phyloP scores from a whole-genome alignment of 2,329 filamentous ascomycete genomes.

The Arthrinium phaeospermum region DNA sequence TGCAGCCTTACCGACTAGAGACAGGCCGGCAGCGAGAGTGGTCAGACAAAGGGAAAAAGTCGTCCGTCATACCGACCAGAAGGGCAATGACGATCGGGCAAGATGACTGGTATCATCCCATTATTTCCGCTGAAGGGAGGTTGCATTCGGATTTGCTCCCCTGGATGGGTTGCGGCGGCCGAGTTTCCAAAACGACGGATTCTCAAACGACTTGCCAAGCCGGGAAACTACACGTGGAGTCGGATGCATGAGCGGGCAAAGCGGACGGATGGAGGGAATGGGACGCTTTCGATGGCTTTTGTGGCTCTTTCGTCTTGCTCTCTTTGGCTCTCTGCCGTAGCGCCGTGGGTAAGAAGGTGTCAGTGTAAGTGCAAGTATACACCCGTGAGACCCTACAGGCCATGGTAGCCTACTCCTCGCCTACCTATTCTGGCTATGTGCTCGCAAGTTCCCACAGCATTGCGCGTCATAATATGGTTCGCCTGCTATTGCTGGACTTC shows the following conservation, averaged over 20 bases:
- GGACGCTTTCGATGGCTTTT: background rate
- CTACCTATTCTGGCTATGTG: constrained; percentile 11
- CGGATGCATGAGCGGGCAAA: constrained; percentile 11
- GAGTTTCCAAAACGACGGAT: constrained; percentile 16
- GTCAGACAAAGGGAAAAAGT: background rate
- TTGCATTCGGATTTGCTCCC: constrained; percentile 11
- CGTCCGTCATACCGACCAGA: background rate
- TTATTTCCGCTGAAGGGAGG: background rate
- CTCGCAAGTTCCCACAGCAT: background rate
- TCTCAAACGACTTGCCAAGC: constrained; percentile 15
- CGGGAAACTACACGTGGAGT: constrained; percentile 12
- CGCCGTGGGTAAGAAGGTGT: background rate
- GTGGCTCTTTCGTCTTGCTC: background rate
- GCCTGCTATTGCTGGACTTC: background rate
- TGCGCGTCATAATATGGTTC: background rate
- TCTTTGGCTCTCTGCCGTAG: background rate
- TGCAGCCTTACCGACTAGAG: background rate
- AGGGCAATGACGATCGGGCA: background rate
- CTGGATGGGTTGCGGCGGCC: constrained; percentile 16
- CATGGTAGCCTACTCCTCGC: background rate
- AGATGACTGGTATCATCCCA: background rate
- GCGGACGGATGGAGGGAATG: background rate
- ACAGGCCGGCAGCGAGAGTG: background rate
- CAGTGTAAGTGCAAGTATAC: background rate
- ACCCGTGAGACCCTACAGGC: background rate